Conservation (phyloP, 75 land plant genomes). For the Sequoiadendron giganteum region DNA sequence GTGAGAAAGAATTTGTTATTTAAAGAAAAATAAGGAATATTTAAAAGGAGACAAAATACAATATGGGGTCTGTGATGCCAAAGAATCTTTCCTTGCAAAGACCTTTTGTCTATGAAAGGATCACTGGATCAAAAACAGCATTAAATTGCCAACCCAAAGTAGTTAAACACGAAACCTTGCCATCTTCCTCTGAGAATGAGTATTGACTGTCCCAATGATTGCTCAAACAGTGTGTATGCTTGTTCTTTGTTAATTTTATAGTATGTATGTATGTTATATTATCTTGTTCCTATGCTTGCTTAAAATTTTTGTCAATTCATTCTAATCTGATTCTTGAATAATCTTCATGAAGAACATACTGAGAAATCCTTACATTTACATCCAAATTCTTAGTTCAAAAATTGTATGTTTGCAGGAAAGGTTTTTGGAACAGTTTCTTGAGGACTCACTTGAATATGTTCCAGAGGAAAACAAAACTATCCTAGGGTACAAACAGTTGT, state of each 20-base stretch:
- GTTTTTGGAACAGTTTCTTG: conserved; percentile 15
- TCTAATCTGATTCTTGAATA: not conserved
- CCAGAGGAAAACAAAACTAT: not conserved
- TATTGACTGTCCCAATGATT: not conserved
- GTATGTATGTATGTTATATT: not conserved
- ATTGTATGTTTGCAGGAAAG: not conserved
- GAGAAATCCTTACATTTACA: not conserved
- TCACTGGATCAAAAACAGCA: not conserved
- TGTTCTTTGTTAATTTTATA: not conserved
- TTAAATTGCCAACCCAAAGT: not conserved
- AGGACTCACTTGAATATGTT: conserved; percentile 14
- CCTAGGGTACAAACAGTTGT: conserved; percentile 11
- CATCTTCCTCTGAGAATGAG: not conserved
- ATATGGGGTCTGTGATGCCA: not conserved
- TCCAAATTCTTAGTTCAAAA: not conserved
- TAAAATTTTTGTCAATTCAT: not conserved
- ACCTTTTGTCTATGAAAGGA: not conserved
- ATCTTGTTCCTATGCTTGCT: not conserved
- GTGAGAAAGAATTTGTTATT: no score
- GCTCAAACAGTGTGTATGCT: not conserved
- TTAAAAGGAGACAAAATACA: no score
- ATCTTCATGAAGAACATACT: not conserved
- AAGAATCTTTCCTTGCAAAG: not conserved
- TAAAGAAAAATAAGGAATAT: no score
- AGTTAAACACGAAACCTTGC: not conserved